Base-by-base conservation (phyloP, 257 asterid species). In the Solanum clarkiae region DNA sequence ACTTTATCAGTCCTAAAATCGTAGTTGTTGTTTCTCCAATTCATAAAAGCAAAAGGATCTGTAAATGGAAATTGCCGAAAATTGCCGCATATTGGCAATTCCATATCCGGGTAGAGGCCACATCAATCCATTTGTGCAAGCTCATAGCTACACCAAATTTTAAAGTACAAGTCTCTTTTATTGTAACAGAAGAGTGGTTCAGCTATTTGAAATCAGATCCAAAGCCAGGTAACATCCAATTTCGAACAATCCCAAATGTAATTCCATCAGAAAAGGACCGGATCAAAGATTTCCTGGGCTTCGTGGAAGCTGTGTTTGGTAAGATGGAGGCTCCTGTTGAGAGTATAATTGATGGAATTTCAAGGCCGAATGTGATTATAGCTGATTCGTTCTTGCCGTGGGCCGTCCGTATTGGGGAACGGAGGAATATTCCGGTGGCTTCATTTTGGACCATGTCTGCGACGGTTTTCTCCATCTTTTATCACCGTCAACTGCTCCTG, bases 401-500 rank as follows among this genome's bases (percentile, higher is more conserved):
- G 97, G 93, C 92, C 9, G 79, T 92, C 36, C 88, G 87, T 54
- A 42, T 91, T n/a, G 97, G 94, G 24, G 86, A 88, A 4, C 88
- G 91, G 89, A 90, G 91, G 90, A 90, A 91, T 87, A 92, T 95
- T 84, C 94, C 94, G 85, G 95, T 94, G 86, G 97, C 97, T 20
- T 92, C 94, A 7, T 84, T 92, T n/a, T 94, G 98, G 98, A 83
- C 97, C 36, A 91, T 89, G 92, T 93, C 98, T 44, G 93, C 93
- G 1, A 84, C 93, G 2, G 93, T 90, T 24, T 93, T 93, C 84
- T 86, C 94, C 2, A 49, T 89, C 1, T 88, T 88, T 84, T 81
- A 91, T 89, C 92, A 93, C 87, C 89, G 85, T 88, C 90, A 93
- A 87, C 91, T 89, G 59, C 72, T 93, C 59, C 63, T 51, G 7